Conservation (phyloP, 2,329 filamentous ascomycete species). For the Penicillium sp. region DNA sequence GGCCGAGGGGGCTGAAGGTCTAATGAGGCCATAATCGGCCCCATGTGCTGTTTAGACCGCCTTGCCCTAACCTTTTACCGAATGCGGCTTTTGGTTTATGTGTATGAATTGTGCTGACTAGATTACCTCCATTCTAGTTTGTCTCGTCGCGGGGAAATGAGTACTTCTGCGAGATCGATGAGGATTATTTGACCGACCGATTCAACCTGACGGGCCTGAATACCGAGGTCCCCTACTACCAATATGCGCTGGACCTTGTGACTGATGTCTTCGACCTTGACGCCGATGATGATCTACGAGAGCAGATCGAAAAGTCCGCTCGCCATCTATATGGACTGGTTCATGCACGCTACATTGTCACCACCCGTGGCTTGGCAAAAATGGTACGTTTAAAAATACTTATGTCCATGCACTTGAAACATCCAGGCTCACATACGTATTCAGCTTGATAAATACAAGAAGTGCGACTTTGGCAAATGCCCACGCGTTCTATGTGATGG, state of each 20-base stretch:
- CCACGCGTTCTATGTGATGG: conserved; percentile 93
- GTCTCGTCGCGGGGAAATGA: conserved; percentile 97
- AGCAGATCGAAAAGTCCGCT: conserved; percentile 96
- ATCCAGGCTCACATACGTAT: conserved; percentile 12
- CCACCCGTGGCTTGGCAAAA: conserved; percentile 87
- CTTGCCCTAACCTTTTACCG: neutral
- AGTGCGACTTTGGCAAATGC: conserved; percentile 96
- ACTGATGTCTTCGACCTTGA: conserved; percentile 99
- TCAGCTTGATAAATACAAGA: conserved; percentile 98
- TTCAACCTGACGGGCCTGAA: conserved; percentile 98
- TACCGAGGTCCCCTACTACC: conserved; percentile 97
- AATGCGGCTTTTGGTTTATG: neutral
- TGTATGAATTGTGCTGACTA: conserved; percentile 1
- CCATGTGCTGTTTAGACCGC: neutral
- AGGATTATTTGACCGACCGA: conserved; percentile 95
- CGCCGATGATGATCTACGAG: conserved; percentile 96
- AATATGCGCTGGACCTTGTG: conserved; percentile 95
- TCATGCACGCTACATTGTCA: conserved; percentile 95
- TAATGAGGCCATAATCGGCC: neutral
- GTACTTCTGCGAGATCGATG: conserved; percentile 99
- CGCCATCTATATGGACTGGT: conserved; percentile 94
- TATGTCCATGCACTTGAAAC: neutral
- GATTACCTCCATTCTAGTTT: conserved; percentile 62
- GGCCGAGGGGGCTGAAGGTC: neutral
- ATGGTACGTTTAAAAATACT: conserved; percentile 66